These are phyloP conservation scores for Penicillium daleae DNA, from an alignment of 495 filamentous ascomycete species.

Conservation along the genomic window DNA sequence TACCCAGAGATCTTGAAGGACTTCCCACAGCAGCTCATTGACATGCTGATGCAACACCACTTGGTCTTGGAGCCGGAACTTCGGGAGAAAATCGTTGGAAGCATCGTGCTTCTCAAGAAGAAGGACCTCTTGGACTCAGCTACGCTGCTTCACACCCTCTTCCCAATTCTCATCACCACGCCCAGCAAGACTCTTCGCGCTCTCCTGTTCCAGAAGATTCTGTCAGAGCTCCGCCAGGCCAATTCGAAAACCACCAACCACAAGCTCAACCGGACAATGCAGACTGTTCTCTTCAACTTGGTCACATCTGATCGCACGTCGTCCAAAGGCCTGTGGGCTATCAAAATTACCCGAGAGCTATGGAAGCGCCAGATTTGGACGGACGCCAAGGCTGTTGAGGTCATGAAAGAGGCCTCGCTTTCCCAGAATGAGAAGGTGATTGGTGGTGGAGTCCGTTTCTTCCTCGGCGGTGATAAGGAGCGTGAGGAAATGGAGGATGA, in stretches of 20 bases:
- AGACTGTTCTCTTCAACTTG: slow-evolving; percentile 89
- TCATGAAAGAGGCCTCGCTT: slow-evolving; percentile 89
- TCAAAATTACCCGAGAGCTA: slow-evolving; percentile 83
- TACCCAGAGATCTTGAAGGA: slow-evolving; percentile 77
- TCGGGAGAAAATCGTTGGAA: slow-evolving; percentile 92
- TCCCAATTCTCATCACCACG: slow-evolving; percentile 86
- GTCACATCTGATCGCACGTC: slow-evolving; percentile 82
- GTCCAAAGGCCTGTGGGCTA: slow-evolving; percentile 89
- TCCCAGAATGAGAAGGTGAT: slow-evolving; percentile 89
- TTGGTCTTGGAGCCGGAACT: slow-evolving; percentile 76
- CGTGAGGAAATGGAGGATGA: slow-evolving; percentile 90
- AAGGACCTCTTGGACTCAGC: slow-evolving; percentile 90
- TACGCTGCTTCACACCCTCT: slow-evolving; percentile 82
- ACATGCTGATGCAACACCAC: slow-evolving; percentile 81
- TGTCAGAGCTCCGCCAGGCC: slow-evolving; percentile 82
- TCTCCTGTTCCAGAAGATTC: slow-evolving; percentile 85
- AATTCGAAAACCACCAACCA: slow-evolving; percentile 90
- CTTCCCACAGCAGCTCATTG: slow-evolving; percentile 81
- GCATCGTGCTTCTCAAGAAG: slow-evolving; percentile 81
- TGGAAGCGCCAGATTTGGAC: slow-evolving; percentile 91
- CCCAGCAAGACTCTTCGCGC: slow-evolving; percentile 84
- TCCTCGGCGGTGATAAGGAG: slow-evolving; percentile 93
- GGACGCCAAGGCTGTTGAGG: slow-evolving; percentile 83
- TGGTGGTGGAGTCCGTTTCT: slow-evolving; percentile 85
- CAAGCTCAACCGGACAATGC: slow-evolving; percentile 86